Conservation (phyloP, 768 basidiomycete genomes). For the Rhodotorula kratochvilovae region DNA sequence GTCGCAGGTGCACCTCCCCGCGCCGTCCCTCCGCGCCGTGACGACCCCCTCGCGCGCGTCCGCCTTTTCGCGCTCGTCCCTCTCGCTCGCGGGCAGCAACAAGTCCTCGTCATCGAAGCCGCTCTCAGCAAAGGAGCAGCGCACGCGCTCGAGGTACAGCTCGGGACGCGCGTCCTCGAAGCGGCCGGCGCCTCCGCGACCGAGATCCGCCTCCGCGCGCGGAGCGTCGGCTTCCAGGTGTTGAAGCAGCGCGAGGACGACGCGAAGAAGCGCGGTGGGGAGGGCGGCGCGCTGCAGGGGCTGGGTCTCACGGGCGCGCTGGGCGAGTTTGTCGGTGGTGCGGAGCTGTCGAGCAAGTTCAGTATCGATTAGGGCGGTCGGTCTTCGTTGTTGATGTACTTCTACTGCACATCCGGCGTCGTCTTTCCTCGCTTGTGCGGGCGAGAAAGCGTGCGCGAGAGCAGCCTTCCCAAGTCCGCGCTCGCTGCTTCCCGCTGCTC, state of each 20-base stretch:
- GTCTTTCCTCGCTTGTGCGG: too few relatives aligned
- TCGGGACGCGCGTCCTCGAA: conserved; percentile 9
- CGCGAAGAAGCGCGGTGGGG: conserved; percentile 9
- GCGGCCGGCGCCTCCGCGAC: conserved; percentile 27
- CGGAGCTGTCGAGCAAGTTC: background rate
- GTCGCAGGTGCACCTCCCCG: background rate
- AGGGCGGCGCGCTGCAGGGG: background rate
- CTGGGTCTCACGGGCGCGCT: background rate
- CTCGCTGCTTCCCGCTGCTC: too few relatives aligned
- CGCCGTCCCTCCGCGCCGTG: background rate
- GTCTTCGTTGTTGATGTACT: too few relatives aligned
- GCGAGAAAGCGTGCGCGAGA: too few relatives aligned
- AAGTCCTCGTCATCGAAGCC: background rate
- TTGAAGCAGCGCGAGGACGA: conserved; percentile 20
- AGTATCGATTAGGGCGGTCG: background rate
- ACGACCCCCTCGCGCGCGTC: background rate
- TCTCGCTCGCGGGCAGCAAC: background rate
- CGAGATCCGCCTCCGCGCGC: conserved; percentile 29
- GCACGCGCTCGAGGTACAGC: conserved; percentile 7
- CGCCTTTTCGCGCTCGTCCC: too few relatives aligned
- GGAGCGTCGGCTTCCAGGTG: conserved; percentile 31
- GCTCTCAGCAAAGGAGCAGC: background rate
- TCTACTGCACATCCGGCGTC: too few relatives aligned
- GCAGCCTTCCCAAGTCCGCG: too few relatives aligned
- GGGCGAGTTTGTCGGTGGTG: background rate